Base-by-base conservation (phyloP, 345 rosid genomes). In the Euphorbia lathyris region DNA sequence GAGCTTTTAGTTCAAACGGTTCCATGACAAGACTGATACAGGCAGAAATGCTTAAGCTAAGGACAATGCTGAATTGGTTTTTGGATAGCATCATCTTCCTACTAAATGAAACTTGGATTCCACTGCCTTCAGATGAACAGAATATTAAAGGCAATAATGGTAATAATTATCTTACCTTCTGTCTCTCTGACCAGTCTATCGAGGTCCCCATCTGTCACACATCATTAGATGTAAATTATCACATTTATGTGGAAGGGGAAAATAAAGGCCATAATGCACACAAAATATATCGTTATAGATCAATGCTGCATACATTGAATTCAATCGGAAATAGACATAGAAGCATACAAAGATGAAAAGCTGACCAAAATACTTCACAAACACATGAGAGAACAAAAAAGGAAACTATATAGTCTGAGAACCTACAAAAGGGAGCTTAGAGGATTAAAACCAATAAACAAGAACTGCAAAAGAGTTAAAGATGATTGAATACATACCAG, bases 121-220 rank as follows among this genome's bases (percentile, higher is more conserved):
- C 30, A 34, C 47, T 25, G 9, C 45, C 32, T 62, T 64, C 59
- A 7, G 26, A 6, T 42, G 36, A 45, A 20, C 43, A 38, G 9
- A 9, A 32, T 51, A 70, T 56, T 20, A 25, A 52, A 67, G 52
- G 32, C 51, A 19, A 70, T 27, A 17, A 17, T 51, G 47, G 12
- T 23, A 25, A 47, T 17, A 19, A 20, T 48, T 22, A 36, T 68
- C 83, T 79, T 82, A 86, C 98, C 95, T 83, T 94, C 93, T 4
- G 98, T 94, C 43, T 83, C 96, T 72, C 83, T 87, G 57, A 83
- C 95, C 62, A 94, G 89, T 71, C 78, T 87, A 62, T 91, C 97
- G 63, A 94, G 81, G 75, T 94, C 93, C 9, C 80, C 80, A 75
- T 88, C 96, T 90, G 83, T 64, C 53, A 72, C 47, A 68, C 4